These are phyloP conservation scores for Lepiota venenata DNA, from an alignment of 768 basidiomycete species.

Conservation along the genomic window DNA sequence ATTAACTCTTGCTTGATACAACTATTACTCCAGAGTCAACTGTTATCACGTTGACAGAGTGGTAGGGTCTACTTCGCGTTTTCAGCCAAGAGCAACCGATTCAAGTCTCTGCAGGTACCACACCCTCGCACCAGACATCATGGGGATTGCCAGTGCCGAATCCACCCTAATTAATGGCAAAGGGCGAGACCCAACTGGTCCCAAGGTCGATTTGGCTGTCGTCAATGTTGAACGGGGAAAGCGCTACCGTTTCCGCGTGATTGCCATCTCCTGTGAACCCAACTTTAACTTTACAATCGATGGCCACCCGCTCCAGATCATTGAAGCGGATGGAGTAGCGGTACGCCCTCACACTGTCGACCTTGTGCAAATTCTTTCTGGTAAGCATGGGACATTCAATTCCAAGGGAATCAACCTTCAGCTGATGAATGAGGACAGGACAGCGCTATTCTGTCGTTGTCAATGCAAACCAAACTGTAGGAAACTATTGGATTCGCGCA, in stretches of 20 bases:
- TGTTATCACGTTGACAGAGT: slow-evolving; percentile 38
- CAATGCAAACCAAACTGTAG: slow-evolving; percentile 23
- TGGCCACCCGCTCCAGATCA: slow-evolving; percentile 30
- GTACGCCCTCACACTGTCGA: too few relatives aligned
- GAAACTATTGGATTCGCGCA: slow-evolving; percentile 30
- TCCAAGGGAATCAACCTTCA: background rate
- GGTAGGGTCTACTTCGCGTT: slow-evolving; percentile 19
- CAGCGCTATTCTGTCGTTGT: slow-evolving; percentile 43
- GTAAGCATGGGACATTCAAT: background rate
- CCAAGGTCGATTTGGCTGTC: slow-evolving; percentile 29
- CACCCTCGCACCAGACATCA: slow-evolving; percentile 15
- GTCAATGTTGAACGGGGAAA: slow-evolving; percentile 31
- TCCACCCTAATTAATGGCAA: slow-evolving; percentile 42
- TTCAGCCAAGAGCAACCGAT: background rate
- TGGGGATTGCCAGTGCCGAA: slow-evolving; percentile 17
- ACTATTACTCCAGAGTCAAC: slow-evolving; percentile 29
- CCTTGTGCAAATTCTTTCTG: too few relatives aligned
- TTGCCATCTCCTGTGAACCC: slow-evolving; percentile 39
- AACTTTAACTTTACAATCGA: slow-evolving; percentile 29
- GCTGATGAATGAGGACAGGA: slow-evolving; percentile 16
- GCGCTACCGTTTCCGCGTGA: slow-evolving; percentile 46
- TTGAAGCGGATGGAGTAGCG: slow-evolving; percentile 17
- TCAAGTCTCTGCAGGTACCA: slow-evolving; percentile 26
- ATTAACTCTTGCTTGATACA: background rate
- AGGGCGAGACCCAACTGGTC: slow-evolving; percentile 32